Conservation (phyloP, 176 grass and related monocot species). For the Zea mays region DNA sequence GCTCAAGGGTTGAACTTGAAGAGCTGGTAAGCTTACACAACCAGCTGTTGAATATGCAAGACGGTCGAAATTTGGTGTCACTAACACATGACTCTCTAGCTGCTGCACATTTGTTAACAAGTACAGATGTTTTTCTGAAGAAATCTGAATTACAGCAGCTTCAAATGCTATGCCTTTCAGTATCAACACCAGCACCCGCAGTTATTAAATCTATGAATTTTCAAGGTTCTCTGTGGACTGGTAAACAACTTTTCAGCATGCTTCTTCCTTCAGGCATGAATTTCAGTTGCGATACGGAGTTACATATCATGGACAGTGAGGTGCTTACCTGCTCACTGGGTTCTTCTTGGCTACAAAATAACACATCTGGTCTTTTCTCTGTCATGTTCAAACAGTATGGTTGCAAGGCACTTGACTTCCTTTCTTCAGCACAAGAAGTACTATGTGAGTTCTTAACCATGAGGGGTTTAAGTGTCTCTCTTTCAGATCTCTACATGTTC, state of each 20-base stretch:
- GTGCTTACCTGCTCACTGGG: constrained; percentile 47
- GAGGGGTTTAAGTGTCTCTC: constrained; percentile 76
- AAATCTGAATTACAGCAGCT: constrained; percentile 79
- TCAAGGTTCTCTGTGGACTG: constrained; percentile 59
- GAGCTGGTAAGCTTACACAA: constrained; percentile 60
- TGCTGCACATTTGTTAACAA: constrained; percentile 66
- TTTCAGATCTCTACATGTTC: constrained; percentile 73
- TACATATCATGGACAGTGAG: constrained; percentile 53
- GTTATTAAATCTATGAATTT: constrained; percentile 50
- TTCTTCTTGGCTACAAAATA: constrained; percentile 67
- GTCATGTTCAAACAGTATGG: constrained; percentile 66
- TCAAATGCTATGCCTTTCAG: constrained; percentile 60
- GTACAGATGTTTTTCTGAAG: constrained; percentile 46
- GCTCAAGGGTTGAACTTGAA: constrained; percentile 71
- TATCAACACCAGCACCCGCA: constrained; percentile 32
- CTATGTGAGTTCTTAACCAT: constrained; percentile 75
- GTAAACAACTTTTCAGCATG: constrained; percentile 76
- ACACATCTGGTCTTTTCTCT: constrained; percentile 59
- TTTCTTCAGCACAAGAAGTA: constrained; percentile 66
- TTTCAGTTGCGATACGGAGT: constrained; percentile 45
- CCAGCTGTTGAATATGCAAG: constrained; percentile 81
- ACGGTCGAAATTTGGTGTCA: constrained; percentile 77
- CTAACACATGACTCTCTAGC: constrained; percentile 80
- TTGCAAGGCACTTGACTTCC: constrained; percentile 56
- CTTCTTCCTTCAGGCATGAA: constrained; percentile 64